Evolutionary conservation across 1,139 yeast species (phyloP), one percentile per base, ranked within the genome.

Genomic region (Blastobotrys persicus): DNA sequence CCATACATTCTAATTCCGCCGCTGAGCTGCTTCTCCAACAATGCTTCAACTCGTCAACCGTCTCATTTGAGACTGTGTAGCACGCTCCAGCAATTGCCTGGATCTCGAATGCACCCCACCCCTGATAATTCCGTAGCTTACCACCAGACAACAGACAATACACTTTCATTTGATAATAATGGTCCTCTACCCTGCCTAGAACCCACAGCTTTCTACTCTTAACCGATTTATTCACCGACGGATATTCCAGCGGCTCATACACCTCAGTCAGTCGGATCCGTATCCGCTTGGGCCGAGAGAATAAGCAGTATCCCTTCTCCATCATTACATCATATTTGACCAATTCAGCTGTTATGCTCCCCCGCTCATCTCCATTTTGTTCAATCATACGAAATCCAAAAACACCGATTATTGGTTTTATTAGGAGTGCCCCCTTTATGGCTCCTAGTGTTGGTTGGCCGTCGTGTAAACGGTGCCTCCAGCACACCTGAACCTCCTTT

Each of bases 41-140:
- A 19, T 12, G 14, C 19, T 23, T 37, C 28, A 37, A 37, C 13
- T 37, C 41, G n/a, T 37, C 28, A 19, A 37, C 41, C 41, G 19
- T 37, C 3, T 37, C 26, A 4, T 37, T 37, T 6, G 41, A 19
- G 3, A 37, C 41, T 3, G 19, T 23, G 19, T 17, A 37, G 19
- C 41, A 37, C 5, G 28, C 41, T 6, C 28, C 41, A 19, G 19
- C 19, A 3, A 17, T 23, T 6, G 41, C 41, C 28, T 37, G 41
- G 19, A 37, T 37, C 4, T 17, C 14, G 6, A 37, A 23, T 3
- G 26, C 28, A 4, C 19, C 41, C 41, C 41, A 37, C 11, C 41
- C 41, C 4, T 17, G 18, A 19, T 37, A 37, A 4, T 37, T 23
- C 14, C 19, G 17, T 14, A 37, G 19, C 19, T 37, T 37, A 18